phyloP scores from a whole-genome alignment of 2,329 filamentous ascomycete genomes.

The Aspergillus amoenus region DNA sequence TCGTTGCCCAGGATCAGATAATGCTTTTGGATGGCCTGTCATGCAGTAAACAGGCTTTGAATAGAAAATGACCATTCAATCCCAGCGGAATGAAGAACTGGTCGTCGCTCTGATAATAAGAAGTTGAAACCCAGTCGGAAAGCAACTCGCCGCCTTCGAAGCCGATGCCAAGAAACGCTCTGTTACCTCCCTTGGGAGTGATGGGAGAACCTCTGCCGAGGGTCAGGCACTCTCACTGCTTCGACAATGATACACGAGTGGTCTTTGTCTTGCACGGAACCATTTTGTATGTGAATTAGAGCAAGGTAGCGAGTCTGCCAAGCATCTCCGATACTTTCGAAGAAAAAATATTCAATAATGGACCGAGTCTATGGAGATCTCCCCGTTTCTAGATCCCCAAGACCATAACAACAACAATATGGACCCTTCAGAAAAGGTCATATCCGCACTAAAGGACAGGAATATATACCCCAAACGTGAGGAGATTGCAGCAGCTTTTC shows the following conservation, averaged over 20 bases:
- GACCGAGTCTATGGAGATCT: background rate
- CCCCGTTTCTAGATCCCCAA: background rate
- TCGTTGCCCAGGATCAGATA: background rate
- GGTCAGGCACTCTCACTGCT: background rate
- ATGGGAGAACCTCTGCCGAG: background rate
- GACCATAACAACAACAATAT: conserved; percentile 14
- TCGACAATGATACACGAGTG: background rate
- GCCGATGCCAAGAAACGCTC: conserved; percentile 13
- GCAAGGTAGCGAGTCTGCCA: background rate
- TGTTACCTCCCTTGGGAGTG: background rate
- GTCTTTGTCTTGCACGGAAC: background rate
- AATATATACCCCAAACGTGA: conserved; percentile 29
- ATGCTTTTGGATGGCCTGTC: background rate
- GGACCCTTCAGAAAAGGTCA: conserved; percentile 21
- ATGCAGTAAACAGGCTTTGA: background rate
- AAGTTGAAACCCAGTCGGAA: background rate
- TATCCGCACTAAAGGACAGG: conserved; percentile 30
- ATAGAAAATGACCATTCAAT: background rate
- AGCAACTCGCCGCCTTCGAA: conserved; percentile 12
- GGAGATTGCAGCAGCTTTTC: conserved; percentile 28
- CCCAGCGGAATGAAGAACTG: background rate
- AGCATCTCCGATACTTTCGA: background rate
- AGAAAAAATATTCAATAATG: background rate
- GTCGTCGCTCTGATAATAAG: background rate
- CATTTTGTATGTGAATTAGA: background rate